Percentiles rank a stretch among this genome's conserved stretches.
These are phyloP conservation scores for Oryza glumipatula DNA, from an alignment of 176 grass and related monocot genomes.

Conservation along the genomic window DNA sequence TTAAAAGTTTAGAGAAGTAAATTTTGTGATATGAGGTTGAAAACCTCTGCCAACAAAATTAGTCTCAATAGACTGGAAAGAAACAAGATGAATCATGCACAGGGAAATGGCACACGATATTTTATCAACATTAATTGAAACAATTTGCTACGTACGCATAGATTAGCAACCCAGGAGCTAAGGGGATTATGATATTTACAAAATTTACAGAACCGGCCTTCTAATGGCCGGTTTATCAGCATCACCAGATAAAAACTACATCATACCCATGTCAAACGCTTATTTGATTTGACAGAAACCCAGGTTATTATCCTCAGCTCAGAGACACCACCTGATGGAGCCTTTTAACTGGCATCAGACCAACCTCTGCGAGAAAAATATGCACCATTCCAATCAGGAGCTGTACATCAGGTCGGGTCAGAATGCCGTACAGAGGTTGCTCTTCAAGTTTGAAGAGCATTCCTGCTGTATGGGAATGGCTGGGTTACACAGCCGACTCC, in stretches of 20 bases:
- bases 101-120: not conserved
- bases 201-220: conserved; percentile 50
- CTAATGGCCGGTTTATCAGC: conserved; percentile 36
- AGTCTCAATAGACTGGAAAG: not conserved
- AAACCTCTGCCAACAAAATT: not conserved
- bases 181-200: conserved; percentile 54
- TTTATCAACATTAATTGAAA: conserved; percentile 40
- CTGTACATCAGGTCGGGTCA: conserved; percentile 46
- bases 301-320: conserved; percentile 39
- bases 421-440: conserved; percentile 76
- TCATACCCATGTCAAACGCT: conserved; percentile 24
- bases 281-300: conserved; percentile 37
- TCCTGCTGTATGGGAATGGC: conserved; percentile 56
- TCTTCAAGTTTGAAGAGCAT: conserved; percentile 70
- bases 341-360: conserved; percentile 22
- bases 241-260: conserved; percentile 24
- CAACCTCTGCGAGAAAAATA: conserved; percentile 18
- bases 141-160: conserved; percentile 18
- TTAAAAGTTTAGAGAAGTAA: not conserved
- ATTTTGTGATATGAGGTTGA: not conserved
- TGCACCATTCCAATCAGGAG: conserved; percentile 35
- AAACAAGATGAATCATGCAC: not conserved
- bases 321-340: not conserved
- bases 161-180: conserved; percentile 42
- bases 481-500: conserved; percentile 62